Percentiles rank a stretch among this genome's conserved stretches.
Evolutionary conservation across 2,329 filamentous ascomycete genomes (phyloP).

Genomic region (Cladobotryum mycophilum): DNA sequence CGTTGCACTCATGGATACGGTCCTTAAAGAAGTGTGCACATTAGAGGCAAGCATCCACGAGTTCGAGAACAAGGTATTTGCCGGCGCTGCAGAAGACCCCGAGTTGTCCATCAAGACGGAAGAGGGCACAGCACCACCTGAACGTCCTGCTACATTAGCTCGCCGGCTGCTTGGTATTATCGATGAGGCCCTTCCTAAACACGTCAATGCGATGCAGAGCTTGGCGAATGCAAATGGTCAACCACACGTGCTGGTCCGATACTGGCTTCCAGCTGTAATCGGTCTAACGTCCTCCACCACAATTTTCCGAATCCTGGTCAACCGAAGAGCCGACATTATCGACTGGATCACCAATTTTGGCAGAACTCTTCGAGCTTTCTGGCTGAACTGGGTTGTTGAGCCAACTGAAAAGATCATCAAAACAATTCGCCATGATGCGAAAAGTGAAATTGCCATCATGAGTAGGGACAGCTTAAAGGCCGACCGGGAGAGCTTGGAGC

Average conservation of each 20-base stretch:
- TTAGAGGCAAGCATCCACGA: constrained; percentile 56
- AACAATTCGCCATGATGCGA: constrained; percentile 88
- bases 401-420: constrained; percentile 76
- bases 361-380: constrained; percentile 77
- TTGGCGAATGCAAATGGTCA: constrained; percentile 63
- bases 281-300: constrained; percentile 80
- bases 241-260: constrained; percentile 69
- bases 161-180: constrained; percentile 65
- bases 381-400: constrained; percentile 92
- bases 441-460: constrained; percentile 94
- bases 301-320: constrained; percentile 70
- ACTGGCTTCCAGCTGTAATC: constrained; percentile 74
- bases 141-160: constrained; percentile 56
- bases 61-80: constrained; percentile 61
- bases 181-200: constrained; percentile 58
- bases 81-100: constrained; percentile 54
- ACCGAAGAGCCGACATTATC: constrained; percentile 67
- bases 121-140: constrained; percentile 33
- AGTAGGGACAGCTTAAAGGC: constrained; percentile 86
- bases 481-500: constrained; percentile 84
- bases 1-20: constrained; percentile 78
- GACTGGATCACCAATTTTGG: constrained; percentile 77
- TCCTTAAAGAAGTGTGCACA: constrained; percentile 64
- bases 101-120: constrained; percentile 49
- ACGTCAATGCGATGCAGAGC: constrained; percentile 50